Evolutionary conservation across 2,329 filamentous ascomycete species (phyloP).

Genomic region (Nemania sp.): DNA sequence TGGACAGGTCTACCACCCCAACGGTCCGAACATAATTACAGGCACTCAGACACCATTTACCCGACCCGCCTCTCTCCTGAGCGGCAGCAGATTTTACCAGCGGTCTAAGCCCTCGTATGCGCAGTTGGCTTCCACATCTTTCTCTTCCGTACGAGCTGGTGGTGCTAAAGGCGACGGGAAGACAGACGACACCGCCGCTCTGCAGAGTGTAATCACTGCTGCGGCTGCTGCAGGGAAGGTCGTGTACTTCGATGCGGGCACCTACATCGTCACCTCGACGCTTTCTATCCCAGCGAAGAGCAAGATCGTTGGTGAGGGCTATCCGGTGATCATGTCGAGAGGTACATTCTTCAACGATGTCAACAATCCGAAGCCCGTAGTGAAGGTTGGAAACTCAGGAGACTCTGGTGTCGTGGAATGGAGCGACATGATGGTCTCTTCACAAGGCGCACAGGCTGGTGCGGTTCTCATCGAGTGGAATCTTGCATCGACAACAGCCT

Average conservation of each 20-base stretch:
- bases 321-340: conserved; percentile 55
- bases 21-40: conserved; percentile 53
- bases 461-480: conserved; percentile 70
- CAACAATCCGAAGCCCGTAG: conserved; percentile 56
- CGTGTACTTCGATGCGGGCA: conserved; percentile 65
- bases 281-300: conserved; percentile 51
- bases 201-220: conserved; percentile 66
- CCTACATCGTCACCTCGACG: conserved; percentile 63
- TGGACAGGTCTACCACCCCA: conserved; percentile 64
- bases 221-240: conserved; percentile 57
- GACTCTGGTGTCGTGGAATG: conserved; percentile 63
- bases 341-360: conserved; percentile 54
- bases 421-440: conserved; percentile 66
- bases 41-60: conserved; percentile 48
- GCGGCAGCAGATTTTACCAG: conserved; percentile 63
- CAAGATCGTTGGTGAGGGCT: conserved; percentile 63
- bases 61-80: conserved; percentile 59
- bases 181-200: conserved; percentile 74
- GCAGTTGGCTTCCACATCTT: conserved; percentile 57
- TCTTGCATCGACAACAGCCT: conserved; percentile 42
- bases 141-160: conserved; percentile 68
- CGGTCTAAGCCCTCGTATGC: conserved; percentile 80
- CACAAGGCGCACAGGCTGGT: conserved; percentile 59
- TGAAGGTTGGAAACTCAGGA: conserved; percentile 60
- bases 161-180: conserved; percentile 74